A percentile compares a stretch with the other conserved stretches of the same genome.
Conservation (phyloP, 176 grass and related monocot species). For the Zoysia pacifica region DNA sequence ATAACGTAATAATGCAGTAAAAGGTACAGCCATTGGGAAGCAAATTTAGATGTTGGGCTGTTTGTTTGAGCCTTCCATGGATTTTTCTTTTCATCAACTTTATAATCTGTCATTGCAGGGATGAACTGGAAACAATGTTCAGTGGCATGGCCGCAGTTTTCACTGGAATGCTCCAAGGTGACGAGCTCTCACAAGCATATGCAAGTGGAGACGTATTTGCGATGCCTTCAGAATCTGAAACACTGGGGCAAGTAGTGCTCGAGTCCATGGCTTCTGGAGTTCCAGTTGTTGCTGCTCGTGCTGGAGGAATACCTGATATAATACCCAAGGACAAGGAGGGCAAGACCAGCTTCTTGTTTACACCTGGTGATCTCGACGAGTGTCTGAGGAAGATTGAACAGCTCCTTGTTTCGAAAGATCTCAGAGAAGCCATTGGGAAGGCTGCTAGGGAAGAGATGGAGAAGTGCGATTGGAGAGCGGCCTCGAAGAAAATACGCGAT, state of each 20-base stretch:
- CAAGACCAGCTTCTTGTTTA: conserved; percentile 79
- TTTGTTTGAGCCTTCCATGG: background rate
- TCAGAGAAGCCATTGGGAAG: conserved; percentile 66
- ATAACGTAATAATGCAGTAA: background rate
- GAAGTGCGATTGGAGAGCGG: conserved; percentile 86
- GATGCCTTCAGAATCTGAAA: conserved; percentile 99
- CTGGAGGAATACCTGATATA: conserved; percentile 91
- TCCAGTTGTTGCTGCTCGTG: conserved; percentile 86
- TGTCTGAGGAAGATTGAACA: conserved; percentile 76
- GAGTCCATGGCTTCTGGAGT: conserved; percentile 96
- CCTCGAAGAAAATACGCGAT: conserved; percentile 74
- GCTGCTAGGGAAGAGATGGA: conserved; percentile 85
- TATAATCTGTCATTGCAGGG: conserved; percentile 51
- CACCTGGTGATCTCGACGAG: conserved; percentile 79
- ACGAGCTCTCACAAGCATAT: conserved; percentile 85
- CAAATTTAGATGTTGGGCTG: background rate
- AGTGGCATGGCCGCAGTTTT: conserved; percentile 80
- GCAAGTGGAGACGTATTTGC: conserved; percentile 87
- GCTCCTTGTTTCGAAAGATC: conserved; percentile 53
- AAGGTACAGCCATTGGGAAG: conserved; percentile 4
- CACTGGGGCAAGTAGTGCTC: conserved; percentile 93
- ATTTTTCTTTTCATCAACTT: conserved; percentile 10
- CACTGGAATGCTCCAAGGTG: conserved; percentile 94
- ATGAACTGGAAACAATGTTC: conserved; percentile 89
- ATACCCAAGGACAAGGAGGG: conserved; percentile 84